A percentile compares a stretch with the other conserved stretches of the same genome.
Conservation (phyloP, 768 basidiomycete genomes). For the Suillus weaverae region DNA sequence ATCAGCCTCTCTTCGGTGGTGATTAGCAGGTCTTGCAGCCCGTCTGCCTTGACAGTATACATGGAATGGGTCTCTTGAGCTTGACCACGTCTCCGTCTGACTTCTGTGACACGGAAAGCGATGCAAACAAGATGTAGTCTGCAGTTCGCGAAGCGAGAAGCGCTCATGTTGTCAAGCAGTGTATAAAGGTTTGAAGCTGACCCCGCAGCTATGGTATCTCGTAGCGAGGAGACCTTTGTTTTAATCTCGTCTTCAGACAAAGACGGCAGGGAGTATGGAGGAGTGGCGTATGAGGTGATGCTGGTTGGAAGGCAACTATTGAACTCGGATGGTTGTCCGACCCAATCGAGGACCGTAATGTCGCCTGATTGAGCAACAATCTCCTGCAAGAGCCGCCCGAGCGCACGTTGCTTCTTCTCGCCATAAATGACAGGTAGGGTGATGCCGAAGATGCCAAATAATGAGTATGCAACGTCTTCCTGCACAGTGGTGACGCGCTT, state of each 20-base stretch:
- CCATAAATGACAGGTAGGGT: too few species aligned
- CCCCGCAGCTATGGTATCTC: neutral
- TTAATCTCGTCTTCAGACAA: neutral
- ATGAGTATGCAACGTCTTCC: conserved; percentile 17
- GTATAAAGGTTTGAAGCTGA: neutral
- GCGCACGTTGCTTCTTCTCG: too few species aligned
- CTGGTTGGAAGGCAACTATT: conserved; percentile 23
- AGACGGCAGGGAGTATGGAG: neutral
- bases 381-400: conserved; percentile 9
- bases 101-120: neutral
- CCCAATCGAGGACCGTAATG: conserved; percentile 18
- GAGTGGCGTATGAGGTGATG: conserved; percentile 1
- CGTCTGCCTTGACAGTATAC: neutral
- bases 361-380: conserved; percentile 19
- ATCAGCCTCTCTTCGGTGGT: neutral
- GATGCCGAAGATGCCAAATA: too few species aligned
- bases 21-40: neutral
- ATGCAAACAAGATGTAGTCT: neutral
- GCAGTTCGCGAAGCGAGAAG: neutral
- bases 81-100: neutral
- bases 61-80: neutral
- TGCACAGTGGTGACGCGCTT: conserved; percentile 15
- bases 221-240: neutral
- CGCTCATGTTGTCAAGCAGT: neutral
- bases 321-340: conserved; percentile 18